Conservation (phyloP, 2,329 filamentous ascomycete genomes). For the Cladorrhinum sp. region DNA sequence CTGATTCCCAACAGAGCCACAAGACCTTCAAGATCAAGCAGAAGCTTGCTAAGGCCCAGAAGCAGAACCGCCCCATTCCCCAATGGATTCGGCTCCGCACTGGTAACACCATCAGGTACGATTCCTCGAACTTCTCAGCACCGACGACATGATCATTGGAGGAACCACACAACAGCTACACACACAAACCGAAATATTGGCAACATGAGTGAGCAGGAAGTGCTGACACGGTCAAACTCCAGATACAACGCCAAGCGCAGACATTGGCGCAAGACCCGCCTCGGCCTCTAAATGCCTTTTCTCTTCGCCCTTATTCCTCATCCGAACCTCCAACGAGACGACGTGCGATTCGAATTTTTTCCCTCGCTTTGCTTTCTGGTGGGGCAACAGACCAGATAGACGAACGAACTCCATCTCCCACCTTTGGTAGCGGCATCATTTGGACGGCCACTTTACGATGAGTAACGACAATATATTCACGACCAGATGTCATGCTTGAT, state of each 20-base stretch:
- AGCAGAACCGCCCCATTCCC: slow-evolving; percentile 99
- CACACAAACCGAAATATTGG: background rate
- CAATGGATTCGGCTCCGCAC: slow-evolving; percentile 99
- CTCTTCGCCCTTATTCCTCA: slow-evolving; percentile 36
- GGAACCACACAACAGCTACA: no score
- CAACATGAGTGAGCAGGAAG: background rate
- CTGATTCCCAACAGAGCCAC: slow-evolving; percentile 68
- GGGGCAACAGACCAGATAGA: slow-evolving; percentile 1
- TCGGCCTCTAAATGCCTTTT: slow-evolving; percentile 81
- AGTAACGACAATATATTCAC: slow-evolving; percentile 3
- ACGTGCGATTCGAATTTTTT: slow-evolving; percentile 10
- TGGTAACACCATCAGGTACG: slow-evolving; percentile 99
- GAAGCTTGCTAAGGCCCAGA: slow-evolving; percentile 99
- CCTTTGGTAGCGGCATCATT: background rate
- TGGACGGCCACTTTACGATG: background rate
- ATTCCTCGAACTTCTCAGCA: slow-evolving; percentile 23
- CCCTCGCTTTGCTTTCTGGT: slow-evolving; percentile 6
- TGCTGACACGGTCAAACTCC: slow-evolving; percentile 22
- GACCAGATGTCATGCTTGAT: slow-evolving; percentile 2
- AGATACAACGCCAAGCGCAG: slow-evolving; percentile 99
- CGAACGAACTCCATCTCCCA: background rate
- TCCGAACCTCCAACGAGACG: slow-evolving; percentile 16
- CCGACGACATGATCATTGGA: background rate
- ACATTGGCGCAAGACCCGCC: slow-evolving; percentile 99
- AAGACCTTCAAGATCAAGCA: slow-evolving; percentile 99